Percentiles rank a stretch among this genome's conserved stretches.
These are phyloP conservation scores for Eucalyptus polybractea DNA, from an alignment of 345 rosid species.

Conservation along the genomic window DNA sequence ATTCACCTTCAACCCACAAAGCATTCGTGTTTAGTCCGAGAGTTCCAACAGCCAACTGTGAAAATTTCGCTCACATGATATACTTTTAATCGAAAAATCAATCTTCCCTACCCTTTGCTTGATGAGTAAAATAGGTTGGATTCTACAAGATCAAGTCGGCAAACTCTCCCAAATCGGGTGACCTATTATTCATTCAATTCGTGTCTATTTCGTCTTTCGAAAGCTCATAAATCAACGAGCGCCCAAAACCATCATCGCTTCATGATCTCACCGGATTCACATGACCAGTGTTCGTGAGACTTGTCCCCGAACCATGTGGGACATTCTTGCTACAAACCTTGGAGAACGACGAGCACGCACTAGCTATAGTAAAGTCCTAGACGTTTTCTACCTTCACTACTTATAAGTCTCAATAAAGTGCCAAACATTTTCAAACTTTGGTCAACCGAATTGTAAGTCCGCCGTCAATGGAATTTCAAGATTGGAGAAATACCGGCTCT, in stretches of 20 bases:
- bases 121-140: too few relatives aligned
- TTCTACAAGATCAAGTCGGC: fast-evolving
- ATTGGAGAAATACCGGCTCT: not conserved
- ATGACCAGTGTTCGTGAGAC: not conserved
- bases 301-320: fast-evolving
- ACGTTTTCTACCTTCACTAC: not conserved
- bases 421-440: not conserved
- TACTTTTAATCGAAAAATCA: too few relatives aligned
- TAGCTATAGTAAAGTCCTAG: not conserved
- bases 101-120: fast-evolving
- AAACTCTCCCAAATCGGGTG: not conserved
- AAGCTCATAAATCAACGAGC: too few relatives aligned
- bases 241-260: not conserved
- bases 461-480: not conserved
- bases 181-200: not conserved
- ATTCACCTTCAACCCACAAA: fast-evolving
- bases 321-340: not conserved
- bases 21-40: fast-evolving
- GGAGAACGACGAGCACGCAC: not conserved
- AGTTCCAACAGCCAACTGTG: fast-evolving
- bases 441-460: not conserved
- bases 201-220: fast-evolving
- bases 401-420: not conserved
- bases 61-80: not conserved
- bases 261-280: not conserved